Evolutionary conservation across 2,329 filamentous ascomycete genomes (phyloP), one percentile per base, ranked within the genome.

Genomic region (Talaromyces sp.): DNA sequence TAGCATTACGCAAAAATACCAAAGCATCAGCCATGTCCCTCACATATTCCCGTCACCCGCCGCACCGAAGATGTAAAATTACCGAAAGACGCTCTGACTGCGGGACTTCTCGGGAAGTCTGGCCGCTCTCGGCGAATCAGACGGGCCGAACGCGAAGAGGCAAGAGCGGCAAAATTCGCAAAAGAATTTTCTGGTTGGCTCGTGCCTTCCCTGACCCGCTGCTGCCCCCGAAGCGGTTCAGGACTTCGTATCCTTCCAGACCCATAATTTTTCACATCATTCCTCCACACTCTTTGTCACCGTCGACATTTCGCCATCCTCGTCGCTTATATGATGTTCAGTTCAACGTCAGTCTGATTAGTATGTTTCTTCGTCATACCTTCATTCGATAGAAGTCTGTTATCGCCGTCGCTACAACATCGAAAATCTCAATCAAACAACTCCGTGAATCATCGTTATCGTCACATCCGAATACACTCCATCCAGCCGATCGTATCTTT

Each of bases 261-360:
- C 56, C 56, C 56, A 45, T 59, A 43, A 43, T 59, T 59, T 45
- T 58, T 59, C 22, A 11, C 25, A 43, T 59, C 38, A 43, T 19
- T 58, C 36, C 38, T 59, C 22, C 38, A 40, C 36, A 45, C 7
- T 29, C 56, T 7, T 22, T 27, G 25, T 43, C 56, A 11, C 27
- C 7, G 45, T 53, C 25, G 47, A 51, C 47, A n/a, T n/a, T 38
- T 62, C 31, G 47, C 43, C 60, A 61, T 62, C 59, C 47, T 59
- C 7, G 13, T 45, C 8, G 56, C 34, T 45, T 43, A 59, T 45
- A n/a, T 29, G 8, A 45, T 59, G 15, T 17, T 59, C 19, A 29
- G 13, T 17, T 43, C 27, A 45, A 27, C 22, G 22, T 19, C 56
- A 38, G 19, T 58, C 22, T 58, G 34, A 25, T 40, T 25, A 25